Evolutionary conservation across 768 basidiomycete genomes (phyloP).

Genomic region (Termitomyces sp.): DNA sequence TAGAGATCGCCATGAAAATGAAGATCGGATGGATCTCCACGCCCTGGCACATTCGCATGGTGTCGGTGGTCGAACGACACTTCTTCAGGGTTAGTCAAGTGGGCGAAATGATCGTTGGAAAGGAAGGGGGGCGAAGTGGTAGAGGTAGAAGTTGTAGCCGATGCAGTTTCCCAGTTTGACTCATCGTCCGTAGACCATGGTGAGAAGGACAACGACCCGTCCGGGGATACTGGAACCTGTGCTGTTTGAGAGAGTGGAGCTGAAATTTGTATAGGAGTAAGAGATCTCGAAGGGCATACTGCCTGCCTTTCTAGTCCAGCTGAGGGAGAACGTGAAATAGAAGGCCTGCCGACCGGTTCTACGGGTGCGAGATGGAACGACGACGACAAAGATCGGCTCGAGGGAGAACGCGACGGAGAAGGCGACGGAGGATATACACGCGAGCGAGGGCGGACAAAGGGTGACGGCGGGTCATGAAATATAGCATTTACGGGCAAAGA

Average conservation of each 20-base stretch:
- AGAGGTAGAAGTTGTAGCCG: slow-evolving; percentile 55
- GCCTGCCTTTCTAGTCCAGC: slow-evolving; percentile 20
- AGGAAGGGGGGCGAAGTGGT: slow-evolving; percentile 41
- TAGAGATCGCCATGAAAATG: slow-evolving; percentile 34
- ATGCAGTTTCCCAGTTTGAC: slow-evolving; percentile 71
- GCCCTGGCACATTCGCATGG: neutral
- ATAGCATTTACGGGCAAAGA: slow-evolving; percentile 20
- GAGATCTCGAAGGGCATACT: slow-evolving; percentile 26
- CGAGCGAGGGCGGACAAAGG: slow-evolving; percentile 36
- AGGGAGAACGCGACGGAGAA: slow-evolving; percentile 44
- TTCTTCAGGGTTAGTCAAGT: slow-evolving; percentile 2
- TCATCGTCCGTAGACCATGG: slow-evolving; percentile 78
- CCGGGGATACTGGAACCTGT: slow-evolving; percentile 25
- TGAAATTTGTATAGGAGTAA: slow-evolving; percentile 32
- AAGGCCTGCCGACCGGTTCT: slow-evolving; percentile 13
- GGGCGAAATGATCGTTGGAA: slow-evolving; percentile 13
- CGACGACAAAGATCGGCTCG: slow-evolving; percentile 23
- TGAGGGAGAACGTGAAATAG: slow-evolving; percentile 2
- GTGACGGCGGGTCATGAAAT: slow-evolving; percentile 31
- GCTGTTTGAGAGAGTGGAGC: slow-evolving; percentile 19
- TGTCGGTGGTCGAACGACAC: neutral
- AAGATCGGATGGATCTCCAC: slow-evolving; percentile 22
- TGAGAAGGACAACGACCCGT: slow-evolving; percentile 36
- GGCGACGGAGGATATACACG: slow-evolving; percentile 51
- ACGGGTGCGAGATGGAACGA: slow-evolving; percentile 15